Evolutionary conservation across 805 yeast genomes (phyloP).

Genomic region (Tetrapisispora pingtungensis): DNA sequence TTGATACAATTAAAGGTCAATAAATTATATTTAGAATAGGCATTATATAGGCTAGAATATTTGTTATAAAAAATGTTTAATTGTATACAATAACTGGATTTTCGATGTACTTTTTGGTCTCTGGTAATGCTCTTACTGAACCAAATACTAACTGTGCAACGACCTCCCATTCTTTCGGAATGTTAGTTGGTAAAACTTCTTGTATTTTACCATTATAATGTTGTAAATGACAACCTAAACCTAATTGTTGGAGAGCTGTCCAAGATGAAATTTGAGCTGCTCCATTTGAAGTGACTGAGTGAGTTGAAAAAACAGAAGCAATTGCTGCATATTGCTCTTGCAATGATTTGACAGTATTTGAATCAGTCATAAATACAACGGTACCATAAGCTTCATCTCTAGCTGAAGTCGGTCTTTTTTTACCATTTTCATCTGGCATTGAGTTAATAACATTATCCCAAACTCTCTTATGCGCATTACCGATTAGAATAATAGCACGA

Average conservation of each 20-base stretch:
- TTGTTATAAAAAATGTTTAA: conserved; percentile 1
- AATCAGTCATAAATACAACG: conserved; percentile 40
- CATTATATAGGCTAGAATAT: not conserved
- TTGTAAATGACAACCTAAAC: conserved; percentile 43
- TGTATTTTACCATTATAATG: conserved; percentile 40
- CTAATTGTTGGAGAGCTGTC: conserved; percentile 37
- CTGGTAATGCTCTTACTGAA: conserved; percentile 30
- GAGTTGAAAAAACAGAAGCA: conserved; percentile 37
- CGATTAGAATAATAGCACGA: conserved; percentile 40
- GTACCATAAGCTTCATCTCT: conserved; percentile 42
- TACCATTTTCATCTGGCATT: conserved; percentile 24
- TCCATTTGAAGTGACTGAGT: conserved; percentile 39
- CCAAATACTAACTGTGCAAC: conserved; percentile 45
- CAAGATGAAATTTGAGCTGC: conserved; percentile 42
- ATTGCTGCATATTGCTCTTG: conserved; percentile 35
- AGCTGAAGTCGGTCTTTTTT: conserved; percentile 34
- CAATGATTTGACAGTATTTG: conserved; percentile 30
- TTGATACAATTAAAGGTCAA: not conserved
- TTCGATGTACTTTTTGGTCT: conserved; percentile 34
- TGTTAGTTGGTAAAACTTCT: conserved; percentile 30
- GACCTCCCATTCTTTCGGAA: conserved; percentile 37
- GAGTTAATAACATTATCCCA: conserved; percentile 36
- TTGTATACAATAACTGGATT: conserved; percentile 33
- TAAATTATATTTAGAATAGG: not conserved
- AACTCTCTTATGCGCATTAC: conserved; percentile 35